Evolutionary conservation across 2,329 filamentous ascomycete species (phyloP).

Genomic region (Sporothrix mexicana): DNA sequence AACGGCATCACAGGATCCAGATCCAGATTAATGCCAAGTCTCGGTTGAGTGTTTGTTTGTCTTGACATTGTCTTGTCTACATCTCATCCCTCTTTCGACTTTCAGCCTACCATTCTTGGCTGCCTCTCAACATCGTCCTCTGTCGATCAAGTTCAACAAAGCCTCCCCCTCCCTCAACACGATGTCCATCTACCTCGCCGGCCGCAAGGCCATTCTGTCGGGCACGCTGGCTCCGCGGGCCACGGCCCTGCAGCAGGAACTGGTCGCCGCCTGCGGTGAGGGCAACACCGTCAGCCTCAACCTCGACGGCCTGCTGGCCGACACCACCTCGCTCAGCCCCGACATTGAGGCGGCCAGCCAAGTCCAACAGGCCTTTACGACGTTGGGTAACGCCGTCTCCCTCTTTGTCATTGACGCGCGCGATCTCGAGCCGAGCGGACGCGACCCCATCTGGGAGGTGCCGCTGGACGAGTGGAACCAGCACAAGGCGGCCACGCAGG

Average conservation of each 20-base stretch:
- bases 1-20: background rate
- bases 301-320: conserved; percentile 1
- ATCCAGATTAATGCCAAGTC: background rate
- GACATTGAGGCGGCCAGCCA: conserved; percentile 2
- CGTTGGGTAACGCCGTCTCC: background rate
- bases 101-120: background rate
- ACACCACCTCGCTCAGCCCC: background rate
- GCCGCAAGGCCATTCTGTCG: background rate
- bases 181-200: background rate
- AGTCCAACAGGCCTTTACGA: background rate
- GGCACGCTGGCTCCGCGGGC: background rate
- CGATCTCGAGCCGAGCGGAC: conserved; percentile 17
- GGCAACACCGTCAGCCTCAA: conserved; percentile 6
- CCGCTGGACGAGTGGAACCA: conserved; percentile 23
- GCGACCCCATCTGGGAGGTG: conserved; percentile 19
- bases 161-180: background rate
- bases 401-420: conserved; percentile 18
- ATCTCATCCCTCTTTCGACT: background rate
- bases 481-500: background rate
- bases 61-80: background rate
- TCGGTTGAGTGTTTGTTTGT: background rate
- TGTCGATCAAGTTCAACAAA: too few relatives aligned
- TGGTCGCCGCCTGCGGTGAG: background rate
- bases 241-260: background rate
- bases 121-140: too few relatives aligned